Evolutionary conservation across 2,329 filamentous ascomycete genomes (phyloP).

Genomic region (Pseudocercospora vitis): DNA sequence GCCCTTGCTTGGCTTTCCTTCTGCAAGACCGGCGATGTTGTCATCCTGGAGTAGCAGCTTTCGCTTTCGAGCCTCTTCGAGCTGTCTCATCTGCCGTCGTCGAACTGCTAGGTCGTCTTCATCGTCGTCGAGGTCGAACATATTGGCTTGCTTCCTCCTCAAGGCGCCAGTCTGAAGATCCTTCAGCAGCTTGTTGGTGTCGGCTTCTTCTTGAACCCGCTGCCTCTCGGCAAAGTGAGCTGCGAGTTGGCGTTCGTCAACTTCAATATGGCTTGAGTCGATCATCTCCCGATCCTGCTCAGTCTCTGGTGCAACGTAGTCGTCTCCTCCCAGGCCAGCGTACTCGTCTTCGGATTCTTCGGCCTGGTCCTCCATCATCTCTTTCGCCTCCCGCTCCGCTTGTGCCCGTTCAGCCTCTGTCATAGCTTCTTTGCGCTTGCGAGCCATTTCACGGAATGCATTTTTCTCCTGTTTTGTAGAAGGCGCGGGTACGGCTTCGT

Average conservation of each 20-base stretch:
- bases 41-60: slow-evolving; percentile 85
- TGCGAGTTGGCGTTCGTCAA: slow-evolving; percentile 77
- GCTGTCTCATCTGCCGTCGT: slow-evolving; percentile 74
- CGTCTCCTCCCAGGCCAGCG: slow-evolving; percentile 88
- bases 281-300: slow-evolving; percentile 83
- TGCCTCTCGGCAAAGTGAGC: slow-evolving; percentile 83
- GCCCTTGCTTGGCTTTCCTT: slow-evolving; percentile 55
- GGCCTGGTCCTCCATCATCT: slow-evolving; percentile 88
- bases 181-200: slow-evolving; percentile 86
- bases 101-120: slow-evolving; percentile 78
- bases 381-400: slow-evolving; percentile 76
- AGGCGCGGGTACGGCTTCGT: slow-evolving; percentile 38
- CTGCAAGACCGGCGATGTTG: slow-evolving; percentile 75
- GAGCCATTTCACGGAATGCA: slow-evolving; percentile 70
- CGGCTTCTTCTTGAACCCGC: slow-evolving; percentile 77
- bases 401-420: slow-evolving; percentile 44
- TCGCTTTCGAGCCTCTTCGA: slow-evolving; percentile 88
- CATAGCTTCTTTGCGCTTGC: slow-evolving; percentile 57
- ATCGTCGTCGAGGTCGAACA: slow-evolving; percentile 73
- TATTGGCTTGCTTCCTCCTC: slow-evolving; percentile 71
- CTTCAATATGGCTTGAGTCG: slow-evolving; percentile 73
- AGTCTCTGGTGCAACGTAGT: slow-evolving; percentile 72
- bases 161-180: slow-evolving; percentile 89
- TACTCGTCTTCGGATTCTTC: slow-evolving; percentile 99
- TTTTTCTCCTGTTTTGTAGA: slow-evolving; percentile 39